These are phyloP conservation scores for Hericium erinaceus DNA, from an alignment of 768 basidiomycete species.

Conservation along the genomic window DNA sequence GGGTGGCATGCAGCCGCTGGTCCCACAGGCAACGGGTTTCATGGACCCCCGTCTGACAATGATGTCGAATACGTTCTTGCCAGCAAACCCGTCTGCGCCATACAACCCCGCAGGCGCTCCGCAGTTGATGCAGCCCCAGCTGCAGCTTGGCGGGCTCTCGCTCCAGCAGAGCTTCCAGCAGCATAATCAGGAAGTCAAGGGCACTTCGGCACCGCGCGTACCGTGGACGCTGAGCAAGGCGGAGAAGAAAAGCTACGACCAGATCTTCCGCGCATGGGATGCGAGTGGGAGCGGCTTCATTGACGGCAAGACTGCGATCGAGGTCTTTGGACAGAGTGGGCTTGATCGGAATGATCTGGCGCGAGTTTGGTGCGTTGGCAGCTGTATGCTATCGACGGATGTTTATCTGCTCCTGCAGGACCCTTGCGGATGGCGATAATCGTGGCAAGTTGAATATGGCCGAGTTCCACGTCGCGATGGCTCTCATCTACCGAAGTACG, in stretches of 20 bases:
- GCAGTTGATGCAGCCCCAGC: conserved; percentile 53
- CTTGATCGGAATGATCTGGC: conserved; percentile 84
- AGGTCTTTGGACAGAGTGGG: conserved; percentile 93
- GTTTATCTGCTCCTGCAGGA: conserved; percentile 39
- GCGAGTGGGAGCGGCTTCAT: conserved; percentile 74
- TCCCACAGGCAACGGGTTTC: conserved; percentile 72
- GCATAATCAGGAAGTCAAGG: conserved; percentile 67
- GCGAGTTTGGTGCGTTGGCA: conserved; percentile 68
- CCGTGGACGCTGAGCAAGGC: conserved; percentile 81
- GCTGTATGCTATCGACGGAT: too few relatives aligned
- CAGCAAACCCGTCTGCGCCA: conserved; percentile 51
- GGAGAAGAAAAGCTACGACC: conserved; percentile 95
- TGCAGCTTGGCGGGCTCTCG: conserved; percentile 34
- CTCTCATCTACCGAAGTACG: conserved; percentile 91
- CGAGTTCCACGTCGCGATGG: conserved; percentile 99
- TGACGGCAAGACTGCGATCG: conserved; percentile 70
- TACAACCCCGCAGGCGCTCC: conserved; percentile 53
- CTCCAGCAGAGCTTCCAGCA: conserved; percentile 85
- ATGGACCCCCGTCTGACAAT: conserved; percentile 77
- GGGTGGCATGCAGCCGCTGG: conserved; percentile 32
- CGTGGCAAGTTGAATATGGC: conserved; percentile 91
- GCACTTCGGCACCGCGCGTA: conserved; percentile 55
- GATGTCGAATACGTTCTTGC: conserved; percentile 93
- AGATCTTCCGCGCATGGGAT: conserved; percentile 98
- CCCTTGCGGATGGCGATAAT: conserved; percentile 85